Conservation (phyloP, 257 asterid species). For the Vinca minor region DNA sequence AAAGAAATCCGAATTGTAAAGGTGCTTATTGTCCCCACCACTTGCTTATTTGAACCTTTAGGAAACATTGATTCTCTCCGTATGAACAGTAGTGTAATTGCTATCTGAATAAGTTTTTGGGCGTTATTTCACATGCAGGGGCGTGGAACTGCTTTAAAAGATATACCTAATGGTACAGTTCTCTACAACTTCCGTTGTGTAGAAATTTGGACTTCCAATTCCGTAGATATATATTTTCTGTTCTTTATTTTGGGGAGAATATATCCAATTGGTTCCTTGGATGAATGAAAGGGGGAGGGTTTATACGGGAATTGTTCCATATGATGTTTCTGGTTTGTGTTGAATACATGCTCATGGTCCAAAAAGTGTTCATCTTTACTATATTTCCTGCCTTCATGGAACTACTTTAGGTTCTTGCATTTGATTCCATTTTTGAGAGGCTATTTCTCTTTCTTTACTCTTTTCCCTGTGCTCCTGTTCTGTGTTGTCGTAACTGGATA, state of each 20-base stretch:
- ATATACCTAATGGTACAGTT: slow-evolving; percentile 80
- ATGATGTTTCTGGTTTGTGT: too few relatives aligned
- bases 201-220: neutral
- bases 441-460: neutral
- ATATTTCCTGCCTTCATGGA: neutral
- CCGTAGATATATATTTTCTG: neutral
- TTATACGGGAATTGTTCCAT: neutral
- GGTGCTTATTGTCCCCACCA: slow-evolving; percentile 30
- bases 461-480: neutral
- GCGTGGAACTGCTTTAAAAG: slow-evolving; percentile 88
- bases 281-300: neutral
- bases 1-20: slow-evolving; percentile 66
- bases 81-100: too few relatives aligned
- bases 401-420: neutral
- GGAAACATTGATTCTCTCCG: slow-evolving; percentile 2
- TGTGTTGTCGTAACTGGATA: neutral
- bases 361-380: neutral
- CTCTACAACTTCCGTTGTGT: slow-evolving; percentile 10
- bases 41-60: neutral
- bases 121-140: slow-evolving; percentile 47
- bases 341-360: neutral
- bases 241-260: neutral
- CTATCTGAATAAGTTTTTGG: neutral
- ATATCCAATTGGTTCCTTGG: neutral
- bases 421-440: neutral